Base-by-base conservation (phyloP, 2,329 filamentous ascomycete species). In the Diaporthe vexans region DNA sequence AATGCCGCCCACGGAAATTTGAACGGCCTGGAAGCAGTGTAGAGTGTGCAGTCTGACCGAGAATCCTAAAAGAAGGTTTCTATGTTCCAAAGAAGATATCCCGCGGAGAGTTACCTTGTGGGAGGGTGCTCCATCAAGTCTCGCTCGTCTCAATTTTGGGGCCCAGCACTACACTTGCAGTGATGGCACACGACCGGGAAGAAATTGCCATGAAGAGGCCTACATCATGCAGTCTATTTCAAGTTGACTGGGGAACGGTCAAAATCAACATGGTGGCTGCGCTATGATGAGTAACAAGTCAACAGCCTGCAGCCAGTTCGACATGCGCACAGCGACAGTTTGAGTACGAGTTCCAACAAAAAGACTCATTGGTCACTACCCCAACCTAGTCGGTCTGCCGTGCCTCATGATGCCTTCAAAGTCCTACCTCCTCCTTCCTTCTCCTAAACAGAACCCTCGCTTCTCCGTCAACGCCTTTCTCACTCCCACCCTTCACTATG, bases 401-500 rank as follows among this genome's bases (percentile, higher is more conserved):
- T 21, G 8, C 33, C 13, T 13, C 11, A 7, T 10, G 19, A 57
- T 21, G 3, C 40, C 29, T 17, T 72, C 57, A 72, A 11, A 72
- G 17, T 6, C 48, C 15, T 17, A 54, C 46, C 29, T 72, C 69
- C 57, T 72, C 69, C 19, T 54, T 24, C 48, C 69, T 72, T 19
- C 69, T 72, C 35, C 57, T 54, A 7, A 72, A 72, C 19, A 72
- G 24, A 19, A 72, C 19, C 57, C 6, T 54, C 3, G 69, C 57
- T 19, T 72, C 46, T 8, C 13, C 48, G 21, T 72, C 70, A 35
- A 72, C 70, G n/a, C 69, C 69, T 26, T 6, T 54, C 17, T 72
- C 69, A 17, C 33, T 54, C 6, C 69, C 69, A 10, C 57, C 46
- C 46, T 72, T 63, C 24, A 72, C 57, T 46, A 72, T 43, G 37